Evolutionary conservation across 345 rosid species (phyloP), one percentile per base, ranked within the genome.

Genomic region (Garcia nutans): DNA sequence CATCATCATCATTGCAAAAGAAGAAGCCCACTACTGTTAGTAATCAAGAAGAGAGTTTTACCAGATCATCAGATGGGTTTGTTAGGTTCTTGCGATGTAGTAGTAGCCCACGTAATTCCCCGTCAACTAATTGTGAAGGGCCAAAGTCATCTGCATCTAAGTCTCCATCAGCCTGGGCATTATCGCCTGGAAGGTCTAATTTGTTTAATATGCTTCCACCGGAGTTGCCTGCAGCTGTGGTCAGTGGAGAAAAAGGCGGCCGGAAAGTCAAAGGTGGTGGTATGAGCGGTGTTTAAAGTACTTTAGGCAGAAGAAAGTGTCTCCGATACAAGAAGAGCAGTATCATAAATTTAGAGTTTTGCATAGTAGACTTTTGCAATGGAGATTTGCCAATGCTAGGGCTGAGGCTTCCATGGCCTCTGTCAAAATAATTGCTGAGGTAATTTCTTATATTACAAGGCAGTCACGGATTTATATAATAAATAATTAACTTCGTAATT

Each of bases 91-190:
- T 77, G 82, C 91, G 78, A 3, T 85, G 86, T 58, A 87, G 86
- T 58, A 87, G 81, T 13, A 83, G 78, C 62, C 84, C 82, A 22
- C 74, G 87, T 22, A 77, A 67, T 65, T 56, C 65, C 17, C 47
- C 68, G 2, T 60, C 68, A 24, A 58, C 83, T 10, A 1, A 82
- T 31, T 37, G 6, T 19, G 49, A 74, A 80, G 87, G 78, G 56
- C 63, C 67, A 3, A 83, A 76, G 75, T 45, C 86, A 74, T 45
- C 86, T 0, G 80, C 83, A 10, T 68, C 81, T 12, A 77, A 55
- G 24, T 85, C 91, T 17, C 86, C 91, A 1, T 94, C 96, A 1
- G 94, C 98, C 8, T 91, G 96, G 98, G 91, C 91, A 6, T 80
- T 90, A 73, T 93, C 95, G 1, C 91, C 92, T 0, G 97, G 95